Conservation (phyloP, 106 monocot species). For the Dendrobium nobile region DNA sequence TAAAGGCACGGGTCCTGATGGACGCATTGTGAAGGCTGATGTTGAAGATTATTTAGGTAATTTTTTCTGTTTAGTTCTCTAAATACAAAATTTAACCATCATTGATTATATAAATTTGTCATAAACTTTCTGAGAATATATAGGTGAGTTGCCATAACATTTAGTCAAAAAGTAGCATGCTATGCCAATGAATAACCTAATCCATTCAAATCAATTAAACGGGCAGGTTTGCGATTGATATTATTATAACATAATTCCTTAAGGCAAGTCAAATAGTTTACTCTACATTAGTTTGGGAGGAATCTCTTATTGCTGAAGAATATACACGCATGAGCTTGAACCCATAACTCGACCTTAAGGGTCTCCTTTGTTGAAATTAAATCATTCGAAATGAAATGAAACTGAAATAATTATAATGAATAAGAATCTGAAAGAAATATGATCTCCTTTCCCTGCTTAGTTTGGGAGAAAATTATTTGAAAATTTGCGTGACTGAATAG, state of each 20-base stretch:
- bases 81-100: not conserved
- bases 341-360: not conserved
- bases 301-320: not conserved
- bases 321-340: not conserved
- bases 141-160: not conserved
- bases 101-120: not conserved
- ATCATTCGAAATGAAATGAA: not conserved
- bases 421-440: not conserved
- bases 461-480: not conserved
- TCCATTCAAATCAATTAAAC: not conserved
- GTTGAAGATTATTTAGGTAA: slow-evolving; percentile 90
- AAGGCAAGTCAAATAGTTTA: not conserved
- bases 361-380: not conserved
- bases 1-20: slow-evolving; percentile 94
- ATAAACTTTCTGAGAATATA: not conserved
- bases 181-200: not conserved
- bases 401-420: not conserved
- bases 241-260: not conserved
- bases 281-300: not conserved
- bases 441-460: not conserved
- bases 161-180: not conserved
- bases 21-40: slow-evolving; percentile 90
- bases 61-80: not conserved
- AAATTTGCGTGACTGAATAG: not conserved
- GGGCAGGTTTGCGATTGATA: not conserved